Base-by-base conservation (phyloP, 2,329 filamentous ascomycete genomes). In the Epichloe gansuensis region DNA sequence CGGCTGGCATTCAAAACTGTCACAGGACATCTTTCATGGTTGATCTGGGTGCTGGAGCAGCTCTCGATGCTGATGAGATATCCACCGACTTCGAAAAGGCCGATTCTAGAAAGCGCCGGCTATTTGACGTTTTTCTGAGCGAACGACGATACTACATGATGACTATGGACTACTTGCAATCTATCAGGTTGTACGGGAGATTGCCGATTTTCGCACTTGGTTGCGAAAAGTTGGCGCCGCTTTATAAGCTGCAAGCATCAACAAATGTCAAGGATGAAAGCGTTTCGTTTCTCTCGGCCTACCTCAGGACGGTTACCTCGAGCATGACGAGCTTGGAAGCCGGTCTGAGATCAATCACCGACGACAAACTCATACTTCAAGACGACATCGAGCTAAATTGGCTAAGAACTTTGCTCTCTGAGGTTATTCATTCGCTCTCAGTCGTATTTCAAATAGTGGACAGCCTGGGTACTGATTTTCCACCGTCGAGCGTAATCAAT, bases 371-470 rank as follows among this genome's bases (percentile, higher is more conserved):
- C 11, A 57, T 77, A 52, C 63, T 73, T 39, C 73, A 75, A 1
- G 80, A 82, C 25, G 75, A 78, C 38, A 59, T 79, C 11, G 75
- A 78, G 55, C 48, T 76, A 6, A 73, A 78, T 50, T 91, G 85
- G 81, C 68, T 77, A 25, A 75, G 76, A 52, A 81, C 76, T 5
- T 70, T 82, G 28, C 71, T 90, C 23, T 80, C 82, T 13, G 88
- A 95, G 65, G 76, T 85, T 44, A 73, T 86, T 41, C 86, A 93
- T 62, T 77, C 84, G 42, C 73, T 93, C 67, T 83, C 88, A 48
- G 74, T 90, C 15, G 70, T 89, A 25, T 87, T 91, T 59, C 77
- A 88, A 58, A 74, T 86, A n/a, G 69, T 89, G 37, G 83, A 86
- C 57, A 69, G 78, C 46, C 75, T 77, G 49, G 66, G 72, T 39